Base-by-base conservation (phyloP, 768 basidiomycete species). In the Tephrocybe rancida region DNA sequence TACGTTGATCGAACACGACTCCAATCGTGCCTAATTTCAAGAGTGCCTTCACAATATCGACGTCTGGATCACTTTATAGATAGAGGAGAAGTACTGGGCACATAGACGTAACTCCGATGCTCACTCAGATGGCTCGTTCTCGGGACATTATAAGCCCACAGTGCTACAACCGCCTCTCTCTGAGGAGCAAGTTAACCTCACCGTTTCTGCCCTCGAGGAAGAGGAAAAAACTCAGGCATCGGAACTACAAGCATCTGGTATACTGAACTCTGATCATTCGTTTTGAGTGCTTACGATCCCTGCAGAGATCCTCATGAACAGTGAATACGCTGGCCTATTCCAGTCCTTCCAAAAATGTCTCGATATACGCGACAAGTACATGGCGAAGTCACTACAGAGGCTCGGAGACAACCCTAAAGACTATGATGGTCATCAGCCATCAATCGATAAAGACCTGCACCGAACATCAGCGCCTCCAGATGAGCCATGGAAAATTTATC, bases 381-480 rank as follows among this genome's bases (percentile, higher is more conserved):
- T 97, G 74, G 59, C 76, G 5, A 82, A 83, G 54, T 98, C 95
- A 1, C 81, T 87, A 3, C 97, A 99, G 67, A 81, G 93, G 49
- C 83, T 98, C 3, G 97, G 96, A 2, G 97, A 98, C 71, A 91
- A 98, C 68, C 97, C 97, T 0, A 80, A 83, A 56, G 93, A 98
- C 69, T 84, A 95, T 67, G 97, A 98, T 59, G 90, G 85, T 0
- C 61, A 74, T 11, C 95, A 95, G 65, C 72, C 74, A 3, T 87
- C 90, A 13, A 73, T 95, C 54, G 74, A 79, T n/a, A 77, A 86
- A 56, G 77, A 80, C 35, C 67, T 32, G 11, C 77, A 58, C 78
- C 85, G 0, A 85, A 84, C 47, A 84, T 90, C 2, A 79, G 80
- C 21, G 59, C 66, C 66, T n/a, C 64, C 70, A 14, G 74, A 79